Evolutionary conservation across 495 filamentous ascomycete species (phyloP).

Genomic region (Jackrogersella multiformis): DNA sequence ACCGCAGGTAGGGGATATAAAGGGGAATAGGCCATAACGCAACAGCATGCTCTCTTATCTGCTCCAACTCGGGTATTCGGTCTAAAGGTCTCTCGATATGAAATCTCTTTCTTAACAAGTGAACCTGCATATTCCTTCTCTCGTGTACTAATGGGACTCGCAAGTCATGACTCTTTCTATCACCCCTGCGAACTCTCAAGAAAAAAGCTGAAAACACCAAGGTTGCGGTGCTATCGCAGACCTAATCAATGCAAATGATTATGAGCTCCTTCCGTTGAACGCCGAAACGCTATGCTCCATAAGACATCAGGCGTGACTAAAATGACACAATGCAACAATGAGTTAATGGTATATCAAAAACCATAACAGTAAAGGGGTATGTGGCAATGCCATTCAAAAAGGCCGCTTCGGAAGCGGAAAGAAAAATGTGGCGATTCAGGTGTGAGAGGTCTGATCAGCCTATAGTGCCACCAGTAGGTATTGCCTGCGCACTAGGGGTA

Average conservation of each 20-base stretch:
- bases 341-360: slow-evolving; percentile 31
- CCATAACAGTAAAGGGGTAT: slow-evolving; percentile 33
- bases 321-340: slow-evolving; percentile 33
- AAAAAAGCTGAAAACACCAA: slow-evolving; percentile 17
- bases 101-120: slow-evolving; percentile 39
- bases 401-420: slow-evolving; percentile 20
- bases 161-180: slow-evolving; percentile 8
- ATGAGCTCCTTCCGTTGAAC: slow-evolving; percentile 35
- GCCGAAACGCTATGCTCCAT: slow-evolving; percentile 46
- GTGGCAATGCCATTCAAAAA: slow-evolving; percentile 25
- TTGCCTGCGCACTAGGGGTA: slow-evolving; percentile 58
- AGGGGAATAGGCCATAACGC: slow-evolving; percentile 10
- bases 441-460: slow-evolving; percentile 48
- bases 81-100: slow-evolving; percentile 37
- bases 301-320: slow-evolving; percentile 31
- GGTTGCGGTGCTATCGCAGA: slow-evolving; percentile 12
- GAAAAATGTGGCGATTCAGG: slow-evolving; percentile 37
- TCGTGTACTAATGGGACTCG: slow-evolving; percentile 9
- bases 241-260: slow-evolving; percentile 32
- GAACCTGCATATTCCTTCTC: slow-evolving; percentile 13
- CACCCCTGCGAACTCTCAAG: slow-evolving; percentile 1
- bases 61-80: slow-evolving; percentile 31
- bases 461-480: slow-evolving; percentile 60
- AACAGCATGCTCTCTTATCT: slow-evolving; percentile 33
- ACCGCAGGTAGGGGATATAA: slow-evolving; percentile 16